These are phyloP conservation scores for Penicillium glabrum DNA, from an alignment of 2,329 filamentous ascomycete genomes.

Conservation along the genomic window DNA sequence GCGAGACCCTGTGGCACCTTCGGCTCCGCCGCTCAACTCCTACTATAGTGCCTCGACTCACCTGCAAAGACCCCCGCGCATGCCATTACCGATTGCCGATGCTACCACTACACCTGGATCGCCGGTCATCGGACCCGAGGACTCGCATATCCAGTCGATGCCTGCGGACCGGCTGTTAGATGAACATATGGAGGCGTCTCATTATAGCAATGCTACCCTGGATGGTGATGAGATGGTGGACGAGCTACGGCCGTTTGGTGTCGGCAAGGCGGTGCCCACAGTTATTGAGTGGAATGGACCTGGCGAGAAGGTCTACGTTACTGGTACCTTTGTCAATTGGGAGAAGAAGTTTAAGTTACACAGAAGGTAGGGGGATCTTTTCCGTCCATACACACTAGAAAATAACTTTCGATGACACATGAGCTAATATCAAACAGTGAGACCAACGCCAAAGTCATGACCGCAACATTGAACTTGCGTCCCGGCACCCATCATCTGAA, in stretches of 20 bases:
- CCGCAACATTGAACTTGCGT: slow-evolving; percentile 76
- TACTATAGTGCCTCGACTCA: slow-evolving; percentile 44
- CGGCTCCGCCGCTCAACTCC: slow-evolving; percentile 50
- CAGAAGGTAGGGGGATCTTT: slow-evolving; percentile 66
- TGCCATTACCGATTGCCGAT: slow-evolving; percentile 92
- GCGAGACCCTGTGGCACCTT: slow-evolving; percentile 38
- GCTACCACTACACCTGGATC: slow-evolving; percentile 87
- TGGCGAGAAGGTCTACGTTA: slow-evolving; percentile 92
- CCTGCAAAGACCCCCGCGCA: slow-evolving; percentile 68
- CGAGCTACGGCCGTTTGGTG: slow-evolving; percentile 67
- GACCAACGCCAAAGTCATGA: slow-evolving; percentile 61
- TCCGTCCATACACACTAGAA: background rate
- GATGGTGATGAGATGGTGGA: slow-evolving; percentile 77
- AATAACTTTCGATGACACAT: slow-evolving; percentile 7
- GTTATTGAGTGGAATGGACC: slow-evolving; percentile 79
- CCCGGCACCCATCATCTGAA: slow-evolving; percentile 96
- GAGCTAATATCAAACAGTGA: slow-evolving; percentile 34
- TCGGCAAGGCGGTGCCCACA: slow-evolving; percentile 77
- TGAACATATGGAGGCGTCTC: slow-evolving; percentile 54
- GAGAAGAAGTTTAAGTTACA: slow-evolving; percentile 88
- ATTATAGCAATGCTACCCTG: slow-evolving; percentile 54
- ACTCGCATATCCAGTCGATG: slow-evolving; percentile 51
- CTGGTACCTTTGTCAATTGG: slow-evolving; percentile 96
- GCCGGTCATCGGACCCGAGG: slow-evolving; percentile 75
- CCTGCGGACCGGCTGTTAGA: slow-evolving; percentile 46